Evolutionary conservation across 441 rosid genomes (phyloP).

Genomic region (Gossypium gossypioides): DNA sequence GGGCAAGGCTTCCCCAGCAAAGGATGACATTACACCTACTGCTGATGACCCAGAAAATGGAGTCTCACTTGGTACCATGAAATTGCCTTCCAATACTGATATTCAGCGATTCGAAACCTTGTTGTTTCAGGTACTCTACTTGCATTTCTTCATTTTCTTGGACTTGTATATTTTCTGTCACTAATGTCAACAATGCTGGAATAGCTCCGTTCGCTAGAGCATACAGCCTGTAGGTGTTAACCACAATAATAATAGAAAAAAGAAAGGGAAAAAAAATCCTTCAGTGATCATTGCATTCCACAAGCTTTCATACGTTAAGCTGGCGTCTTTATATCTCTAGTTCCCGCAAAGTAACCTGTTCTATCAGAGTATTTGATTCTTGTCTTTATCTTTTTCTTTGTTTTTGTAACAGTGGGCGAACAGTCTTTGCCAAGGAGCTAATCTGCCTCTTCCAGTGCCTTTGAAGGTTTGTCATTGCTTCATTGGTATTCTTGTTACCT

Average conservation of each 20-base stretch:
- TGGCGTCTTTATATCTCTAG: background rate
- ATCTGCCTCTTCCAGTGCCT: conserved; percentile 70
- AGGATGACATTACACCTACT: background rate
- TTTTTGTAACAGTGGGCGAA: conserved; percentile 57
- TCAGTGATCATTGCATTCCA: too few relatives aligned
- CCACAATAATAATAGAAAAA: too few relatives aligned
- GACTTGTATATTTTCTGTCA: background rate
- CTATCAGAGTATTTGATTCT: background rate
- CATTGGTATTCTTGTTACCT: background rate
- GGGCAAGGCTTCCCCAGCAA: background rate
- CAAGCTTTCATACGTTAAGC: background rate
- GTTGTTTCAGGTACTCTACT: conserved; percentile 50
- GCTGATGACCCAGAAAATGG: conserved; percentile 6
- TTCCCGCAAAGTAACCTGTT: background rate
- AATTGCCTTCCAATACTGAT: conserved; percentile 60
- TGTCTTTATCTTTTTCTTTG: background rate
- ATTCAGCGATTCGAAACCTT: conserved; percentile 52
- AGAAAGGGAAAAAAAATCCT: too few relatives aligned
- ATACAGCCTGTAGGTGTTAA: too few relatives aligned
- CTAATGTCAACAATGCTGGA: background rate
- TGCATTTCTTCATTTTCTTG: background rate
- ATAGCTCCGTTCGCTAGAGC: background rate
- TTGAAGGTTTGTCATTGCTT: conserved; percentile 42
- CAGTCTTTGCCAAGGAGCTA: conserved; percentile 88
- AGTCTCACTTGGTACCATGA: conserved; percentile 57